Evolutionary conservation across 2,329 filamentous ascomycete species (phyloP).

Genomic region (Hyphodiscus sp.): DNA sequence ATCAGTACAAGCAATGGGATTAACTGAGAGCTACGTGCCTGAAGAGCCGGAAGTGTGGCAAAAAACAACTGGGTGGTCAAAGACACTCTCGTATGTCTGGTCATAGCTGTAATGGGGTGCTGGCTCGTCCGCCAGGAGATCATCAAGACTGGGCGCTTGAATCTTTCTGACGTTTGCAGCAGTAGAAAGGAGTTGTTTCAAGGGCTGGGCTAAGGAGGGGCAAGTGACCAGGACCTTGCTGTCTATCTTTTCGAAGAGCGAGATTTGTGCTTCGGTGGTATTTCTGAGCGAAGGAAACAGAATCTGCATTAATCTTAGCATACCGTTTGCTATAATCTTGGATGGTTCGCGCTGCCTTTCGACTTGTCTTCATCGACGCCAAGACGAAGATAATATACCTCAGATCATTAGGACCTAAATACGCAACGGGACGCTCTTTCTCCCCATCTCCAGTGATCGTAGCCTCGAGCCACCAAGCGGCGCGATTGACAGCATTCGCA

Average conservation of each 20-base stretch:
- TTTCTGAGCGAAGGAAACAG: constrained; percentile 33
- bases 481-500: constrained; percentile 20
- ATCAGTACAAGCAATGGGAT: neutral
- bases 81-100: constrained; percentile 26
- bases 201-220: neutral
- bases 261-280: constrained; percentile 29
- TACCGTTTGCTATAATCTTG: too few species aligned
- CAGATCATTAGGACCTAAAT: constrained; percentile 35
- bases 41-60: constrained; percentile 16
- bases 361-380: constrained; percentile 31
- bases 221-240: constrained; percentile 22
- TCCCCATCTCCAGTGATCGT: constrained; percentile 1
- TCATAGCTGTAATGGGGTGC: constrained; percentile 25
- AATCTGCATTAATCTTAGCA: constrained; percentile 26
- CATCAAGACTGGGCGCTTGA: constrained; percentile 26
- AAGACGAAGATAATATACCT: constrained; percentile 14
- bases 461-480: constrained; percentile 19
- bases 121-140: constrained; percentile 23
- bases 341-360: constrained; percentile 26
- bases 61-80: constrained; percentile 2
- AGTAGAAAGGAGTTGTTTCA: constrained; percentile 1
- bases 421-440: constrained; percentile 33
- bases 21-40: neutral
- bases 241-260: constrained; percentile 28
- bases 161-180: constrained; percentile 14